Conservation (phyloP, 306 rosid genomes). For the Luffa acutangula region DNA sequence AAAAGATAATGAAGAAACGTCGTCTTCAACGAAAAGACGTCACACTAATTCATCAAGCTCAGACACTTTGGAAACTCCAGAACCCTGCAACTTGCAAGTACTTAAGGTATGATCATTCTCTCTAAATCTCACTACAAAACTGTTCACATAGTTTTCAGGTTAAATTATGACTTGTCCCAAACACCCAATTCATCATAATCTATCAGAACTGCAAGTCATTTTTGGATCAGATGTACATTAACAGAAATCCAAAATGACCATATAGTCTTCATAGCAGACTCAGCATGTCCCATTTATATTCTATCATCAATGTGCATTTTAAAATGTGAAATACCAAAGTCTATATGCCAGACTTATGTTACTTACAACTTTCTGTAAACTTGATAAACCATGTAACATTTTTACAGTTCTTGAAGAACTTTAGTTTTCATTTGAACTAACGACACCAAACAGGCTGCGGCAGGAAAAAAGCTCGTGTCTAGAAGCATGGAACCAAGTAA, state of each 20-base stretch:
- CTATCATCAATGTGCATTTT: not conserved
- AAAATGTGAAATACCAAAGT: not conserved
- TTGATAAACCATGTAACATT: slow-evolving; percentile 9
- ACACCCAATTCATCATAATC: not conserved
- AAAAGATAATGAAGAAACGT: slow-evolving; percentile 25
- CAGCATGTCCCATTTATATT: not conserved
- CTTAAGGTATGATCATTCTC: slow-evolving; percentile 34
- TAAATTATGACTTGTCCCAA: not conserved
- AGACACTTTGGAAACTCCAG: slow-evolving; percentile 22
- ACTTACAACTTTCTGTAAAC: not conserved
- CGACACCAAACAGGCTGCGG: slow-evolving; percentile 45
- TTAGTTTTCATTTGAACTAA: slow-evolving; percentile 12
- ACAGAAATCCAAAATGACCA: not conserved
- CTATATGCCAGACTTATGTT: not conserved
- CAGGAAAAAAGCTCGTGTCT: slow-evolving; percentile 19
- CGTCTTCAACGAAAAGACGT: slow-evolving; percentile 1
- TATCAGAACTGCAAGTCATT: not conserved
- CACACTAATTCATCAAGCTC: slow-evolving; percentile 14
- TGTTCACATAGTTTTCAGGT: not conserved
- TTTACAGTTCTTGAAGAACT: not conserved
- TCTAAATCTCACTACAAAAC: slow-evolving; percentile 5
- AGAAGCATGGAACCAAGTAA: slow-evolving; percentile 25
- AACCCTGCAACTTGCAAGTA: slow-evolving; percentile 12
- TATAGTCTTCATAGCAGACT: not conserved
- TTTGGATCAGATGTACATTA: not conserved